Conservation (phyloP, 2,329 filamentous ascomycete species). For the Alternaria arborescens region DNA sequence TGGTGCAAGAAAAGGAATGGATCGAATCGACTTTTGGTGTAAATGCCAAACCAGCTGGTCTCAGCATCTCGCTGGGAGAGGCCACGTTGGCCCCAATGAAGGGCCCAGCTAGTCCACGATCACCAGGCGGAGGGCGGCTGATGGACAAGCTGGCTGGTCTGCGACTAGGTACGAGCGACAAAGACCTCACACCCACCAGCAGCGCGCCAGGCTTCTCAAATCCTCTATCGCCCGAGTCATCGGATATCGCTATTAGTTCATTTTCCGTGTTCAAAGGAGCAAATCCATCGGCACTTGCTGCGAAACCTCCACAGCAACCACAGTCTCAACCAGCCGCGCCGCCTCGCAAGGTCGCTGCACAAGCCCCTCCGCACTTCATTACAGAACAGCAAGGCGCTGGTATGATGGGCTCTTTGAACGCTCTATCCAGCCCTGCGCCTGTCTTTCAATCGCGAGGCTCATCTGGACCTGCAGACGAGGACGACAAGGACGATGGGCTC, state of each 20-base stretch:
- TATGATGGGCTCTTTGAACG: constrained; percentile 56
- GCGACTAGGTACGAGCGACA: constrained; percentile 76
- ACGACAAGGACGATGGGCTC: constrained; percentile 77
- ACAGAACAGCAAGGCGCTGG: constrained; percentile 52
- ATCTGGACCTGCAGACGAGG: constrained; percentile 46
- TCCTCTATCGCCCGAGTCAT: constrained; percentile 68
- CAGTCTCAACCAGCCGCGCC: constrained; percentile 31
- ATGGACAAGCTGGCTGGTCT: constrained; percentile 82
- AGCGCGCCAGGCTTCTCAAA: constrained; percentile 46
- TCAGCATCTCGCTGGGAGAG: constrained; percentile 50
- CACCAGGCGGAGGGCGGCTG: constrained; percentile 72
- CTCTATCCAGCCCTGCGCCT: constrained; percentile 48
- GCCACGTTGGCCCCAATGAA: constrained; percentile 53
- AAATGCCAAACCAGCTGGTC: constrained; percentile 52
- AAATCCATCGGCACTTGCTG: constrained; percentile 51
- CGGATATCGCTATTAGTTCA: constrained; percentile 68
- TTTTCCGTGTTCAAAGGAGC: constrained; percentile 67
- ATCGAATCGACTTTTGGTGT: constrained; percentile 83
- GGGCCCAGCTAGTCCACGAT: constrained; percentile 68
- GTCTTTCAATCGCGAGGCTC: constrained; percentile 42
- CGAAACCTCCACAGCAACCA: constrained; percentile 53
- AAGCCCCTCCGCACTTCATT: constrained; percentile 50
- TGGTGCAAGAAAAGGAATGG: constrained; percentile 82
- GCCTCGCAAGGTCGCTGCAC: constrained; percentile 46
- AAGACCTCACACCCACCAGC: constrained; percentile 64